Evolutionary conservation across 441 rosid genomes (phyloP), one percentile per base, ranked within the genome.

Genomic region (Macaranga tanarius): DNA sequence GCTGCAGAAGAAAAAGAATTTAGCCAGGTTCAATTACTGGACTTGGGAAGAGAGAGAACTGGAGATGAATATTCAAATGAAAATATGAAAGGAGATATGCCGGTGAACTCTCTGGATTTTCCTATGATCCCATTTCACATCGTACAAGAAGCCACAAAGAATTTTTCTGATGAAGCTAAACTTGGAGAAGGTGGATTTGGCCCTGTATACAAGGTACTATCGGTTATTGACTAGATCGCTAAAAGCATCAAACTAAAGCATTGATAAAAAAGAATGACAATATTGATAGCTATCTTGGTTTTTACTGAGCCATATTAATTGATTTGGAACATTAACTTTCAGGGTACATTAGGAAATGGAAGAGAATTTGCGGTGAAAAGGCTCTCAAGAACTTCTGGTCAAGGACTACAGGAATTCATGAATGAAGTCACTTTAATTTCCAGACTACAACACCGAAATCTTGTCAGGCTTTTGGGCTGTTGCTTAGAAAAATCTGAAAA

Each of bases 151-250:
- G 77, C 82, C 10, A 78, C 80, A 0, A 8, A 78, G 17, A 40
- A 73, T 64, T 78, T 75, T 70, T 70, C 79, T 17, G 66, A 77
- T 38, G 70, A 75, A 44, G 42, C 69, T 16, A 77, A 77, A 62
- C 81, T 77, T 19, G 81, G 84, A 45, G 62, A 75, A 67, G 80
- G 82, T 16, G 80, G 84, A 4, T 81, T 81, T 3, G 79, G 84
- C 60, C 77, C 78, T 0, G 82, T 81, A 2, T 76, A 75, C 65
- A 81, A 73, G 81, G 82, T 77, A 48, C 17, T 55, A 11, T 61
- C 15, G 67, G 7, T 19, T 50, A 11, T 61, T 9, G 0, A 48
- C 0, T 25, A 5, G 38, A 19, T 68, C 20, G 10, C 19, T 65
- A 51, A 51, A 16, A 51, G 20, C 6, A 51, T 5, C 31, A 1